Base-by-base conservation (phyloP, 305 asterid genomes). In the Plantago coronopus region DNA sequence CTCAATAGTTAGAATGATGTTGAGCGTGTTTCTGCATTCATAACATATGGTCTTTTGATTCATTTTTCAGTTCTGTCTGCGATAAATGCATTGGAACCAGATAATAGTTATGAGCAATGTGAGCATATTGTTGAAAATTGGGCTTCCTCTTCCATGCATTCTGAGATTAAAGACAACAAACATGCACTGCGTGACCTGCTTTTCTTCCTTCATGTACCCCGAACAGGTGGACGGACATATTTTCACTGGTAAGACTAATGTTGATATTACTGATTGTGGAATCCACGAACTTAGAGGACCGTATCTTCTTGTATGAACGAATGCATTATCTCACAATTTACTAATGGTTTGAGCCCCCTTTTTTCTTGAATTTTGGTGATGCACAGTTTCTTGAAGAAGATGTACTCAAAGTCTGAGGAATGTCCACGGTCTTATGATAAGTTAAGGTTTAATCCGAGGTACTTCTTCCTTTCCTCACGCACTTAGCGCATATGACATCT, bases 391-490 rank as follows among this genome's bases (percentile, higher is more conserved):
- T 74, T 93, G 84, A 89, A 78, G 77, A 89, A 81, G 83, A 79
- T 93, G 71, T 89, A 89, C 73, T 44, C 85, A 16, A 73, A 66
- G 68, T 64, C 82, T 51, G 75, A 75, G 54, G 90, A 85, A 73
- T 93, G 99, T 38, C 97, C 99, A 54, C 95, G 97, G 59, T 93
- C 99, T 18, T 93, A 93, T 59, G 99, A 93, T 76, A 93, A 84
- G 79, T 78, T 93, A 68, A 78, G 99, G 75, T 77, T 83, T 67
- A 75, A 93, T 77, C 94, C 95, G 67, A 82, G 97, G 99, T 93
- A 82, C 70, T 53, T 57, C 42, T 29, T 17, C 42, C 31, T 64
- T 55, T 62, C 61, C 61, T 63, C 67, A 15, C 45, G 25, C 61
- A n/a, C 55, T 23, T 38, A 61, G 48, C 5, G 31, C 31, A 2